These are phyloP conservation scores for Phylloporus sp. DNA, from an alignment of 768 basidiomycete genomes.

Conservation along the genomic window DNA sequence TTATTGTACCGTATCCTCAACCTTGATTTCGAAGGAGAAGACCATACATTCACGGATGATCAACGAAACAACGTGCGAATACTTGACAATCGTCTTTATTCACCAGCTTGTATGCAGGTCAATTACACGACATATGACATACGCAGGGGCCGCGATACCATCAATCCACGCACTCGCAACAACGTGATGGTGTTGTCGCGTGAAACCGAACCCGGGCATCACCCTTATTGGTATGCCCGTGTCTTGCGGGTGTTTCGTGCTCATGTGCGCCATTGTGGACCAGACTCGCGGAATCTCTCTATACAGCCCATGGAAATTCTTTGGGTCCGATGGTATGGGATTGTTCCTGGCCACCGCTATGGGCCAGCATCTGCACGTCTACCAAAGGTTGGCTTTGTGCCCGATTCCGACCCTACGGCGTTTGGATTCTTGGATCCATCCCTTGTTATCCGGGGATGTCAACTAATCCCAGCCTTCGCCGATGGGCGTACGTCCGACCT, in stretches of 20 bases:
- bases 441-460: neutral
- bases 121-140: slow-evolving; percentile 21
- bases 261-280: neutral
- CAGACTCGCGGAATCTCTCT: no score
- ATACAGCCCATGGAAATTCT: slow-evolving; percentile 10
- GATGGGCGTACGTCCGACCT: neutral
- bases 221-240: slow-evolving; percentile 22
- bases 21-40: no score
- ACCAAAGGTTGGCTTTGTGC: slow-evolving; percentile 13
- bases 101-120: neutral
- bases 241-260: slow-evolving; percentile 11
- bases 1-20: no score
- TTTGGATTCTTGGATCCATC: neutral
- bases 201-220: slow-evolving; percentile 4
- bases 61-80: no score
- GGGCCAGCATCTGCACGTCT: slow-evolving; percentile 5
- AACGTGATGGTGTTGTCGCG: slow-evolving; percentile 10
- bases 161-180: neutral
- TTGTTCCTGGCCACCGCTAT: slow-evolving; percentile 1
- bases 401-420: neutral
- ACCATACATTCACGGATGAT: no score
- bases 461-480: neutral
- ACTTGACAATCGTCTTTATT: no score
- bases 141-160: slow-evolving; percentile 2
- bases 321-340: no score